Percentiles rank a stretch among this genome's conserved stretches.
Evolutionary conservation across 305 asterid genomes (phyloP).

Genomic region (Caryopteris hybrid): DNA sequence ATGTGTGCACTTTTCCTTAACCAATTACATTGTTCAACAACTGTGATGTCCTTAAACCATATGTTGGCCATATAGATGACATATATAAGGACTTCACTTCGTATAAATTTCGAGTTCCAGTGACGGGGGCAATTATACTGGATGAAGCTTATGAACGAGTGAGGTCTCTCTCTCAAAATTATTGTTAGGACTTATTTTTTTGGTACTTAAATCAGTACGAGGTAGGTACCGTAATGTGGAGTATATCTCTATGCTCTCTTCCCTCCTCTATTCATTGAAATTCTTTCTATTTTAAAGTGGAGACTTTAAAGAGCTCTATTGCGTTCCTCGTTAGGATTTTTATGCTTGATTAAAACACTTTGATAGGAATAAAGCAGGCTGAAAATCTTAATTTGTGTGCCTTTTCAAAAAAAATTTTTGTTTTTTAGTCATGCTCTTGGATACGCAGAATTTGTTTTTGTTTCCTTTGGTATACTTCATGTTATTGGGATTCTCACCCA

Average conservation of each 20-base stretch:
- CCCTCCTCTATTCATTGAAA: not conserved
- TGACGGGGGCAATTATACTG: slow-evolving; percentile 93
- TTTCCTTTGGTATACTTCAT: not conserved
- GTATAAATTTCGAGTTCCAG: slow-evolving; percentile 98
- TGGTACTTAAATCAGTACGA: too few species aligned
- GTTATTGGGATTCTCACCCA: not conserved
- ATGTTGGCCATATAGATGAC: slow-evolving; percentile 89
- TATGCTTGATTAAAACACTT: not conserved
- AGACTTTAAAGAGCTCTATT: not conserved
- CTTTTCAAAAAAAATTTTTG: not conserved
- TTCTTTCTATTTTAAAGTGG: too few species aligned
- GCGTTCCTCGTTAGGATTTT: not conserved
- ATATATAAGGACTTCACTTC: slow-evolving; percentile 97
- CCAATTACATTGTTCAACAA: slow-evolving; percentile 70
- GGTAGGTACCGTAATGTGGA: too few species aligned
- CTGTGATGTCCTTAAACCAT: slow-evolving; percentile 92
- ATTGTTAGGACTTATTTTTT: slow-evolving; percentile 1
- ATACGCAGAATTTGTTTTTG: not conserved
- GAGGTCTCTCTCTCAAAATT: slow-evolving; percentile 26
- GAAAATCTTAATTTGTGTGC: too few species aligned
- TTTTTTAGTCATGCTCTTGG: not conserved
- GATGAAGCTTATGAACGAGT: slow-evolving; percentile 94
- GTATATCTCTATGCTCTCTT: not conserved
- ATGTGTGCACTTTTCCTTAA: slow-evolving; percentile 46
- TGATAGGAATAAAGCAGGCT: not conserved